These are phyloP conservation scores for Kwoniella dejecticola DNA, from an alignment of 768 basidiomycete genomes.

Conservation along the genomic window DNA sequence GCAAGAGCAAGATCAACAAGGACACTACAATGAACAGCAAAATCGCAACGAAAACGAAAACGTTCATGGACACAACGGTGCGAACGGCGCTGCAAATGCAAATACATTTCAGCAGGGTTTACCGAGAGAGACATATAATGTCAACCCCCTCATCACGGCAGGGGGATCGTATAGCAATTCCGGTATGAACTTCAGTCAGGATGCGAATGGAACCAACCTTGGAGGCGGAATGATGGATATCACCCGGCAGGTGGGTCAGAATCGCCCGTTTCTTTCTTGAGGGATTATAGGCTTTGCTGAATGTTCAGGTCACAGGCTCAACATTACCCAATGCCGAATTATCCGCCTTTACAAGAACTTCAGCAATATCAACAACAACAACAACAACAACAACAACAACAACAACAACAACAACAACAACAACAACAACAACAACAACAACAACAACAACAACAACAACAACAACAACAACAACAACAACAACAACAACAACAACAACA, in stretches of 20 bases:
- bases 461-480: too few relatives aligned
- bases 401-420: background rate
- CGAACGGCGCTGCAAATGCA: too few relatives aligned
- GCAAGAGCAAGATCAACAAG: background rate
- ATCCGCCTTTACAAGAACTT: background rate
- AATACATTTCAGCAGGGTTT: background rate
- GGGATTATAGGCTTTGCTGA: background rate
- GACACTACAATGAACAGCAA: background rate
- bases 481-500: too few relatives aligned
- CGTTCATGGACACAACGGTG: too few relatives aligned
- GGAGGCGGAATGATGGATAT: conserved; percentile 13
- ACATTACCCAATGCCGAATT: conserved; percentile 6
- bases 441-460: too few relatives aligned
- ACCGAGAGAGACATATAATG: conserved; percentile 27
- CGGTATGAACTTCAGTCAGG: conserved; percentile 1
- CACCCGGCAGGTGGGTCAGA: background rate
- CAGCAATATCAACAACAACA: background rate
- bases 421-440: too few relatives aligned
- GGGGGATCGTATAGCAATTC: conserved; percentile 1
- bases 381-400: background rate
- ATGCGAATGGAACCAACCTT: background rate
- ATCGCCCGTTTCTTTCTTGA: background rate
- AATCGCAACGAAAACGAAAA: background rate
- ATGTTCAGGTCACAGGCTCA: background rate
- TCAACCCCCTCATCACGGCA: conserved; percentile 46